Evolutionary conservation across 2,329 filamentous ascomycete species (phyloP), one percentile per base, ranked within the genome.

Genomic region (Pseudocercospora pini-densiflorae): DNA sequence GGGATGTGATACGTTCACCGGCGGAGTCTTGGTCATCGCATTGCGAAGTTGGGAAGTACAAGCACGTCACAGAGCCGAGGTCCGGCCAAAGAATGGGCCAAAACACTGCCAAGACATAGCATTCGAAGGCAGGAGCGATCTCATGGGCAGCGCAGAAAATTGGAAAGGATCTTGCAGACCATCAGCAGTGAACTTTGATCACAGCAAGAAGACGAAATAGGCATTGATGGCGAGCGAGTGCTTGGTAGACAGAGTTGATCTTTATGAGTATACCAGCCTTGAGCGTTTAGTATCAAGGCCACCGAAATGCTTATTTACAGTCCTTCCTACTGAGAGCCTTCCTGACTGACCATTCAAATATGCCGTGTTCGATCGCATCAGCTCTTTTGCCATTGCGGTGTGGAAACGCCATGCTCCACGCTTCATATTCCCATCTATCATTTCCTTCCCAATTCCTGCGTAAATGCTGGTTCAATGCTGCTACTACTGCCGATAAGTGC

Each of bases 401-500:
- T 43, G 16, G 40, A 19, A 43, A n/a, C 40, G 40, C 16, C n/a
- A 19, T 43, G 40, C 40, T 43, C 16, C 40, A n/a, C n/a, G 40
- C 40, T 43, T 43, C 16, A 43, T 36, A n/a, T n/a, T 43, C 5
- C 40, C 40, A 43, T 43, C 40, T 43, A 43, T 43, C 7, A 43
- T 43, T 43, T 43, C 40, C 16, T 43, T 43, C 16, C 40, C 40
- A 9, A 51, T 51, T 3, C 47, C 47, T 24, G 40, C 40, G 3
- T 31, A 43, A 43, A 43, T 43, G 40, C 40, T 43, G 40, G 5
- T 43, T 43, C 40, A 43, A 43, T 8, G 19, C 5, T 55, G 51
- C 51, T 55, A 36, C 61, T 63, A 63, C 61, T 61, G 59, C 54
- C 59, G 60, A 66, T 76, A 76, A 14, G 66, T 87, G 55, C 89